Percentiles rank a stretch among this genome's conserved stretches.
Evolutionary conservation across 2,329 filamentous ascomycete genomes (phyloP).

Genomic region (Ophiostoma ulmi): DNA sequence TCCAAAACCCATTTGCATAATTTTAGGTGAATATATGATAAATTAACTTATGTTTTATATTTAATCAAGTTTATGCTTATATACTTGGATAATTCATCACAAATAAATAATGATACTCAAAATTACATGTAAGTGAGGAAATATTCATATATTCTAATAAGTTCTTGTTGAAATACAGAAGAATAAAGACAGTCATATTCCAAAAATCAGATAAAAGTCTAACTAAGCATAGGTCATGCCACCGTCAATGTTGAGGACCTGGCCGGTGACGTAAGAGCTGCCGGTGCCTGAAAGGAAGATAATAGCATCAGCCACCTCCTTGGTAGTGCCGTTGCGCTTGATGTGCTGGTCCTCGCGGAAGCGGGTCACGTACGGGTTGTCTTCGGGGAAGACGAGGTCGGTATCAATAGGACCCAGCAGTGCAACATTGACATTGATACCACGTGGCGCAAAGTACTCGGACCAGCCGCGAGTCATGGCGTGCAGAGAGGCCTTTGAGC

Average conservation of each 20-base stretch:
- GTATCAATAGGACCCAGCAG: constrained; percentile 27
- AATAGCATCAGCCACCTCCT: constrained; percentile 28
- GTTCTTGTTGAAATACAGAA: too few species aligned
- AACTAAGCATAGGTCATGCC: constrained; percentile 23
- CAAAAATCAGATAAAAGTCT: neutral
- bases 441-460: constrained; percentile 25
- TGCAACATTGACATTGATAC: constrained; percentile 27
- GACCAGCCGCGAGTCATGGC: constrained; percentile 27
- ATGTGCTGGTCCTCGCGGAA: constrained; percentile 27
- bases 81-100: too few species aligned
- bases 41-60: neutral
- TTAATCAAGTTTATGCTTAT: neutral
- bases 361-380: constrained; percentile 22
- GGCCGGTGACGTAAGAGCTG: constrained; percentile 29
- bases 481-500: constrained; percentile 27
- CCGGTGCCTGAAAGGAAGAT: constrained; percentile 28
- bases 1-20: too few species aligned
- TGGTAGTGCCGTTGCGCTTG: constrained; percentile 28
- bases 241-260: constrained; percentile 29
- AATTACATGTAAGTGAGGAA: too few species aligned
- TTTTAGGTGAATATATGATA: too few species aligned
- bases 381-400: constrained; percentile 27
- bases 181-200: too few species aligned
- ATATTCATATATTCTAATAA: too few species aligned
- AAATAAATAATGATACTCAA: too few species aligned